Base-by-base conservation (phyloP, 1,284 basidiomycete species). In the Papiliotrema nemorosa region DNA sequence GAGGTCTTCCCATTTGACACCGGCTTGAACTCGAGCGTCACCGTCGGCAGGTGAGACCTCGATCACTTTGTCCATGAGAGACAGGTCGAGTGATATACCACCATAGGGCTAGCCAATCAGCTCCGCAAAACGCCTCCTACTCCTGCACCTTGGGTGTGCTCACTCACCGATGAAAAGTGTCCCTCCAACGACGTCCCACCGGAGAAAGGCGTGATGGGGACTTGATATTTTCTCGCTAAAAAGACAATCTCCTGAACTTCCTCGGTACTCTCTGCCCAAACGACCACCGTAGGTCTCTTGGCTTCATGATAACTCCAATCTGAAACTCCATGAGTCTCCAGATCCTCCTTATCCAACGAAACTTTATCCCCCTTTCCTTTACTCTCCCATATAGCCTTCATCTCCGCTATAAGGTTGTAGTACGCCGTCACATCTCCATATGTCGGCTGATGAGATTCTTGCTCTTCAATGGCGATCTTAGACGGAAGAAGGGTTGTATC, bases 81-180 rank as follows among this genome's bases (percentile, higher is more conserved):
- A 83, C 73, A 97, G 77, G 71, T 97, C 91, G 22, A 97, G 76
- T 54, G 87, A 90, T 51, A 94, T 89, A 5, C 87, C 84, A 12
- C 88, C 87, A 69, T 48, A 79, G 51, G 70, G 75, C 60, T 67
- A 41, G 13, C 7, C 29, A 7, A 31, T 31, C 29, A 31, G 29
- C 22, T 34, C 40, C 16, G n/a, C 6, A 22, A 3, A 22, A n/a
- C n/a, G 7, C 31, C 7, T 21, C 6, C 14, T 13, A 7, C n/a
- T 16, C 14, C 20, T 10, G 21, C 26, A 34, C 10, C 10, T 16
- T 33, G 27, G 16, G 13, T 49, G 26, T 29, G 37, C 27, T 43
- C 20, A 63, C 70, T 55, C 34, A 70, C 71, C 35, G 59, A 62
- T 47, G 58, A 58, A 50, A 71, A 75, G 60, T 75, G 70, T 21